Evolutionary conservation across 2,329 filamentous ascomycete genomes (phyloP), one percentile per base, ranked within the genome.

Genomic region (Calonectria hawksworthii): DNA sequence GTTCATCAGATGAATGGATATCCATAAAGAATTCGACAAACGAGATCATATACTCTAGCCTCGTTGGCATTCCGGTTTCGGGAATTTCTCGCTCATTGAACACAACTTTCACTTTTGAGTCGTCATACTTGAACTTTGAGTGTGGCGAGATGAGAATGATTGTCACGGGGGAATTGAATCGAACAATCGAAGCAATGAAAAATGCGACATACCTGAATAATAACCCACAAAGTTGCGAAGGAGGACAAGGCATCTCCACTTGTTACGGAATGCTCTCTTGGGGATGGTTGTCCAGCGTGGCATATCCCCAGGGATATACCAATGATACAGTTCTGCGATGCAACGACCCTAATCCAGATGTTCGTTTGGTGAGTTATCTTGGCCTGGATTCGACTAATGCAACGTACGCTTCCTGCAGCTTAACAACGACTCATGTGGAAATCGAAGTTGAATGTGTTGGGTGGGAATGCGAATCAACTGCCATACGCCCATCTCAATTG

Each of bases 111-210:
- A 61, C 66, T 14, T 21, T 73, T 4, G 66, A 73, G 41, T 59
- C 72, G n/a, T 73, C 66, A 6, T 73, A 73, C 30, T 3, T 69
- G 51, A 66, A 52, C 11, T 16, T 73, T 10, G 38, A 73, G 6
- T 73, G 71, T 38, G 21, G 30, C 34, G n/a, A 21, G 10, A 18
- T 68, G 14, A 13, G 38, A 34, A 1, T 18, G 2, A 18, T 73
- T n/a, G n/a, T n/a, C n/a, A n/a, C n/a, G n/a, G n/a, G n/a, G n/a
- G n/a, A n/a, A n/a, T n/a, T n/a, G n/a, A n/a, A n/a, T n/a, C n/a
- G n/a, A n/a, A n/a, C n/a, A n/a, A n/a, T n/a, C n/a, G n/a, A 4
- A 4, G n/a, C 61, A 51, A 61, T 61, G 9, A 6, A 11, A 2
- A 59, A 63, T 44, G 41, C 41, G 14, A 44, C 41, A 44, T 44